phyloP scores from a whole-genome alignment of 129 eudicot species.

The Ambrosia artemisiifolia region DNA sequence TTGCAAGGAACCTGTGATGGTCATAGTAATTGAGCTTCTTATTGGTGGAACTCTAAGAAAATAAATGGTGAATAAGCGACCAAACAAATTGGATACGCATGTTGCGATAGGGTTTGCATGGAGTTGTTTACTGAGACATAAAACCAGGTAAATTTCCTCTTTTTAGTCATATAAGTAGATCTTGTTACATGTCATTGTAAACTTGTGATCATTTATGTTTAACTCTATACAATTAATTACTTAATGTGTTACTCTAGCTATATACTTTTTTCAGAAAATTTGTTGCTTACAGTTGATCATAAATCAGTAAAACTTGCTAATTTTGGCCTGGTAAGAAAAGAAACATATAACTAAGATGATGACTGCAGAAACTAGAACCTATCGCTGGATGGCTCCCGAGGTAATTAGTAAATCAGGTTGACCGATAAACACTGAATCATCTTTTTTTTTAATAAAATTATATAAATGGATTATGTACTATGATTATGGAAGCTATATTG shows the following conservation, averaged over 20 bases:
- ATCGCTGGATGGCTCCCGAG: constrained; percentile 94
- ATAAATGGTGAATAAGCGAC: constrained; percentile 62
- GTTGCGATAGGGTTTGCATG: constrained; percentile 85
- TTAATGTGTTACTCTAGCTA: neutral
- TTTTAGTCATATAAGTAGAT: neutral
- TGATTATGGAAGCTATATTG: neutral
- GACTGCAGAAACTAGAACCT: constrained; percentile 88
- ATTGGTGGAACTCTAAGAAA: constrained; percentile 77
- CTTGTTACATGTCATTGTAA: neutral
- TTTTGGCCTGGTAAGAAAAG: constrained; percentile 85
- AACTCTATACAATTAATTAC: neutral
- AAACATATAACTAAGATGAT: constrained; percentile 74
- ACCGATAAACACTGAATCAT: neutral
- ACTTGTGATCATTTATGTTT: neutral
- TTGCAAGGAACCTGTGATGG: constrained; percentile 88
- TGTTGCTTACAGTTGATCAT: constrained; percentile 61
- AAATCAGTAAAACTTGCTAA: constrained; percentile 73
- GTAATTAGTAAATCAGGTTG: constrained; percentile 27
- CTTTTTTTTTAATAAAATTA: neutral
- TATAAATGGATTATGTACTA: neutral
- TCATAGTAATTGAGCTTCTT: constrained; percentile 81
- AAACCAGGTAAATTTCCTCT: constrained; percentile 55
- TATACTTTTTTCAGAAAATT: constrained; percentile 49
- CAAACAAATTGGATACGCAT: constrained; percentile 57
- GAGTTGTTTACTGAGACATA: constrained; percentile 83